Percentiles rank a stretch among this genome's conserved stretches.
These are phyloP conservation scores for Gossypium raimondii DNA, from an alignment of 345 rosid species.

Conservation along the genomic window DNA sequence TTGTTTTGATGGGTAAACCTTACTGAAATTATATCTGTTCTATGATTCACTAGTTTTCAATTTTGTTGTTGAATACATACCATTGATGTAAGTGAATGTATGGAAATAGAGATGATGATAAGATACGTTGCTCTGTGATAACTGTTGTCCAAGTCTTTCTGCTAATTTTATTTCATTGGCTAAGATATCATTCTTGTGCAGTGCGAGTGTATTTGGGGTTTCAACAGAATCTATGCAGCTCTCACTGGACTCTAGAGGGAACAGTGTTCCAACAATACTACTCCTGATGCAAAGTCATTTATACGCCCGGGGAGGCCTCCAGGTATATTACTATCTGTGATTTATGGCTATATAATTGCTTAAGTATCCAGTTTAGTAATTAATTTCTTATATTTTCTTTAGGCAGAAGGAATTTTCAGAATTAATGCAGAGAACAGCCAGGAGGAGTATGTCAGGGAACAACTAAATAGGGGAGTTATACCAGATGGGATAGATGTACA, in stretches of 20 bases:
- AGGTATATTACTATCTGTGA: slow-evolving; percentile 34
- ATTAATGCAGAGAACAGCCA: slow-evolving; percentile 87
- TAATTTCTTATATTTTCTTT: slow-evolving; percentile 16
- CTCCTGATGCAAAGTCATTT: slow-evolving; percentile 77
- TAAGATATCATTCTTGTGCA: slow-evolving; percentile 30
- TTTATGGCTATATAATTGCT: not conserved
- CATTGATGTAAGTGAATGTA: not conserved
- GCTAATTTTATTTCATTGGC: slow-evolving; percentile 9
- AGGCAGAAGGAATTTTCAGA: slow-evolving; percentile 98
- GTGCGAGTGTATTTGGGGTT: slow-evolving; percentile 93
- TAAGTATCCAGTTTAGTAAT: not conserved
- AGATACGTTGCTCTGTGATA: not conserved
- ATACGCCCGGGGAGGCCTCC: slow-evolving; percentile 81
- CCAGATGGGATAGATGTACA: slow-evolving; percentile 78
- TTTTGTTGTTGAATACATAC: not conserved
- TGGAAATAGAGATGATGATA: not conserved
- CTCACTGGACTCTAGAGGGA: slow-evolving; percentile 86
- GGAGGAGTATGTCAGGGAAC: slow-evolving; percentile 88
- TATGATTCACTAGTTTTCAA: not conserved
- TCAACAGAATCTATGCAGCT: slow-evolving; percentile 97
- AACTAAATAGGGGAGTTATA: slow-evolving; percentile 75
- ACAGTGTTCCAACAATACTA: slow-evolving; percentile 87
- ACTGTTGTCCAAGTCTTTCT: not conserved
- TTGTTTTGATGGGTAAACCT: not conserved
- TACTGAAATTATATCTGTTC: not conserved